These are phyloP conservation scores for Jackrogersella multiformis DNA, from an alignment of 495 filamentous ascomycete genomes.

Conservation along the genomic window DNA sequence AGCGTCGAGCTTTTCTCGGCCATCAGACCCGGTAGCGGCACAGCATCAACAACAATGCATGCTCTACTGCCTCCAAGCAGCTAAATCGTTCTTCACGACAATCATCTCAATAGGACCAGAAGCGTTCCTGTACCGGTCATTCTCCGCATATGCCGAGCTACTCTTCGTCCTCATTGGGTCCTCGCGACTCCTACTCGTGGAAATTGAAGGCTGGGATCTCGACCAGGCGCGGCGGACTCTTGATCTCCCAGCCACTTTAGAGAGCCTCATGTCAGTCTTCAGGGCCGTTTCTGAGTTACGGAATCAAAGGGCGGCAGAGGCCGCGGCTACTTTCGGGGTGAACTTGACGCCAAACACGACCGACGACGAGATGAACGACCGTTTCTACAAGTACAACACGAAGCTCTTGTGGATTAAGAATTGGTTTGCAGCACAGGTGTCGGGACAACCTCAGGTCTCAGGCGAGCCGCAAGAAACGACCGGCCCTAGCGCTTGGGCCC, in stretches of 20 bases:
- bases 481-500: conserved; percentile 10
- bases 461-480: conserved; percentile 1
- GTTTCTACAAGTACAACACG: conserved; percentile 23
- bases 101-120: conserved; percentile 34
- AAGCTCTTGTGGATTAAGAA: conserved; percentile 37
- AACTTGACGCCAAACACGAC: conserved; percentile 15
- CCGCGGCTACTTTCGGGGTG: conserved; percentile 18
- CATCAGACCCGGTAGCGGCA: conserved; percentile 26
- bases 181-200: conserved; percentile 41
- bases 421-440: conserved; percentile 30
- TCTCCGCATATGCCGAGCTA: conserved; percentile 33
- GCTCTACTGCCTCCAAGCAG: conserved; percentile 42
- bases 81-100: conserved; percentile 32
- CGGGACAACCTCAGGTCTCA: neutral
- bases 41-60: conserved; percentile 41
- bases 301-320: conserved; percentile 21
- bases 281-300: conserved; percentile 10
- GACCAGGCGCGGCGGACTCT: conserved; percentile 34
- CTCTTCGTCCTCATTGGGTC: conserved; percentile 40
- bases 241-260: conserved; percentile 32
- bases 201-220: conserved; percentile 44
- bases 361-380: conserved; percentile 30
- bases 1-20: conserved; percentile 34
- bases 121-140: conserved; percentile 35
- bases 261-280: conserved; percentile 24